Percentiles rank a stretch among this genome's conserved stretches.
Conservation (phyloP, 768 basidiomycete species). For the Strobilomyces echinocephalus region DNA sequence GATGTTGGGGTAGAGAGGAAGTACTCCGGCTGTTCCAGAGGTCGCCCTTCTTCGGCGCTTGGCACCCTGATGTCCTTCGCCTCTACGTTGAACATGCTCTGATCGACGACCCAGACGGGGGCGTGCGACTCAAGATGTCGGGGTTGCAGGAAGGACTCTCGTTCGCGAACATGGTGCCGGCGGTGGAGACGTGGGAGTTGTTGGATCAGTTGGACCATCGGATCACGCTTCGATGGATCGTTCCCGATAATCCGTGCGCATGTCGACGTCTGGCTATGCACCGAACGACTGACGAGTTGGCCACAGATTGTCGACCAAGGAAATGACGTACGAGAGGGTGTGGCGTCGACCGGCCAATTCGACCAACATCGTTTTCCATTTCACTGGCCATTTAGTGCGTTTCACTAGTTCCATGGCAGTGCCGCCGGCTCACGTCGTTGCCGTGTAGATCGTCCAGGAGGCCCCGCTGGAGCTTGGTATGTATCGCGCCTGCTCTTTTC, state of each 20-base stretch:
- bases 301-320: conserved; percentile 13
- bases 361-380: conserved; percentile 27
- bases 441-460: conserved; percentile 25
- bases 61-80: conserved; percentile 61
- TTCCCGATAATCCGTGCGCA: conserved; percentile 21
- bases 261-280: neutral
- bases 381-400: conserved; percentile 28
- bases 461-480: conserved; percentile 29
- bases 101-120: conserved; percentile 29
- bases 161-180: conserved; percentile 43
- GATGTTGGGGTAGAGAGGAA: conserved; percentile 44
- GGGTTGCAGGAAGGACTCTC: conserved; percentile 59
- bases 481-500: neutral
- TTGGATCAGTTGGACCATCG: conserved; percentile 23
- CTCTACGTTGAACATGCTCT: conserved; percentile 60
- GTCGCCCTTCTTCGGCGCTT: conserved; percentile 63
- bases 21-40: conserved; percentile 46
- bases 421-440: neutral
- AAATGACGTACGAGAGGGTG: conserved; percentile 18
- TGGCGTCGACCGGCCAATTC: conserved; percentile 30
- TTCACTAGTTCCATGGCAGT: neutral
- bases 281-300: neutral
- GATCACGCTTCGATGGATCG: conserved; percentile 28
- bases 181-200: conserved; percentile 27
- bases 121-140: conserved; percentile 60